Evolutionary conservation across 2,329 filamentous ascomycete genomes (phyloP), one percentile per base, ranked within the genome.

Genomic region (Sporothrix protearum): DNA sequence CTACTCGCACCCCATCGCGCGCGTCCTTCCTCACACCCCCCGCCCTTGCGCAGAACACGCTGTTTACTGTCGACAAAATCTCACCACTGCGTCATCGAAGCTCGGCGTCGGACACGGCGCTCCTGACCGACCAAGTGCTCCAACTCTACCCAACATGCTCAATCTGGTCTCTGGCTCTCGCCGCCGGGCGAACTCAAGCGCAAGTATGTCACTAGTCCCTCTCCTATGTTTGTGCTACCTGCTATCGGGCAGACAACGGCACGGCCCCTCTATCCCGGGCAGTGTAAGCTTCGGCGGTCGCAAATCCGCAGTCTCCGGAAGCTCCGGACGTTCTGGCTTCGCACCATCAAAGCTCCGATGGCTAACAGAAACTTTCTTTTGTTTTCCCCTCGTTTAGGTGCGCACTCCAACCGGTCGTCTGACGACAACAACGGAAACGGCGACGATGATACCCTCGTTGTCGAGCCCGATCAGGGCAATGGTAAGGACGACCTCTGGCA

Each of bases 391-490:
- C 9, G 16, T 61, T 4, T 67, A 75, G 75, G 74, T 66, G 70
- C 67, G 25, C 68, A 49, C 45, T 74, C 73, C 36, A 73, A 73
- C 61, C 71, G 63, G 75, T 87, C 87, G 61, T 91, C 89, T 4
- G 81, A 80, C 75, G 63, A 66, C 49, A 89, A 92, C 71, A 89
- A 89, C 30, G 78, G 76, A 71, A 79, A 79, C 73, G 82, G 84
- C 73, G 90, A 93, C 77, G 86, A 88, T 75, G 93, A 96, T 77
- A 94, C 93, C 78, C 90, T 89, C 71, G 87, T 95, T 73, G 90
- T 97, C 78, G 94, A 97, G 82, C 88, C 92, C 73, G 94, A 97
- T 71, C 94, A 98, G 86, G 94, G 94, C 82, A 97, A 95, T 87
- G 92, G 93, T 97, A 83, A 80, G 90, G 81, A 71, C 68, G 4